Base-by-base conservation (phyloP, 305 asterid species). In the Plantago coronopus region DNA sequence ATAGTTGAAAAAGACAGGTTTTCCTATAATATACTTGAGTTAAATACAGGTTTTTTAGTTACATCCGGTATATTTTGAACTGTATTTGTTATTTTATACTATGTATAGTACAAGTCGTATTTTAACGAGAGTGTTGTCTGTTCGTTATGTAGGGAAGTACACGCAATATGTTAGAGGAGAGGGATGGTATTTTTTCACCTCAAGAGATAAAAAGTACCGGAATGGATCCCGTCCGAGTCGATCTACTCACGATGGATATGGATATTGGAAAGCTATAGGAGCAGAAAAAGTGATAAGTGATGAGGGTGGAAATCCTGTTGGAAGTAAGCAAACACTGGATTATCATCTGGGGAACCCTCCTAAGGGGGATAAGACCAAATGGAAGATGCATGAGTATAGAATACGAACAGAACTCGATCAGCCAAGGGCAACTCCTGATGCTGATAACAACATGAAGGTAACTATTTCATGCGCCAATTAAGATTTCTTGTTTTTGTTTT, bases 251-350 rank as follows among this genome's bases (percentile, higher is more conserved):
- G n/a, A 19, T n/a, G 71, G 71, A 1, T 66, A 19, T n/a, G 71
- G 71, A 1, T 66, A 48, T n/a, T 66, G 69, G 69, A 65, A 65
- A 38, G 63, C 63, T 1, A 69, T 64, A 0, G 68, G 68, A 2
- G 59, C 64, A 0, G 68, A 69, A n/a, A 62, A 55, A 55, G 0
- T 1, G 0, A 38, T 67, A 4, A 3, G 2, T 11, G 16, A 14
- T 42, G 49, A 34, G 17, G 10, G 3, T 0, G 8, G 10, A 2
- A n/a, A 2, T 10, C 3, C 22, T 0, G 16, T 69, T 16, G 68
- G 64, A 17, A n/a, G 2, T 13, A 69, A 20, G 23, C 62, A 25
- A 17, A 8, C 60, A 3, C 51, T 69, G 59, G 68, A 55, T 1
- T 69, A 46, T 55, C 62, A 69, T 29, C 17, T 34, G 34, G 68